A percentile compares a stretch with the other conserved stretches of the same genome.
Evolutionary conservation across 495 filamentous ascomycete species (phyloP).

Genomic region (Tuber magnatum): DNA sequence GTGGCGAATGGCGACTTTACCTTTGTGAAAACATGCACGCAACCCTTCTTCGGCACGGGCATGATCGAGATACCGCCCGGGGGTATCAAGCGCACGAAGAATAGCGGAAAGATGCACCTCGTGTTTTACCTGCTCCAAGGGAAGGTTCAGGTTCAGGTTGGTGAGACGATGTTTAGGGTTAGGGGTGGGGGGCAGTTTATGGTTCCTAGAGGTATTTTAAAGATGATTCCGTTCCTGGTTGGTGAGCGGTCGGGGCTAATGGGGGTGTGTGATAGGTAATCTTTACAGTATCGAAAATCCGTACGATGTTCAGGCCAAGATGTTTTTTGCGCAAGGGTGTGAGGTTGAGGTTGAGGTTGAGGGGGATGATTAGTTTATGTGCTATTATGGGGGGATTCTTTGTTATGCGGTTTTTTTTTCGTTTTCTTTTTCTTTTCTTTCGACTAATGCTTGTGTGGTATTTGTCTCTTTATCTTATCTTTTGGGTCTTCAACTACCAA

Average conservation of each 20-base stretch:
- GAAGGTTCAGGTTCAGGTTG: constrained; percentile 65
- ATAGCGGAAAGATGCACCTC: constrained; percentile 88
- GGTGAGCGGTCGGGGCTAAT: neutral
- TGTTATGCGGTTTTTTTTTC: neutral
- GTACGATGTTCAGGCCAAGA: constrained; percentile 55
- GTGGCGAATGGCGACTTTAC: constrained; percentile 69
- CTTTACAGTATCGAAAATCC: constrained; percentile 76
- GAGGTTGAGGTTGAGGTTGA: constrained; percentile 46
- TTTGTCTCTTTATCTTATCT: neutral
- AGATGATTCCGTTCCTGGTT: neutral
- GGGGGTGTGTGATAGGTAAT: constrained; percentile 53
- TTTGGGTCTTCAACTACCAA: neutral
- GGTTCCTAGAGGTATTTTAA: constrained; percentile 77
- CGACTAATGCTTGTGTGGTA: neutral
- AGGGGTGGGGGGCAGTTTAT: constrained; percentile 83
- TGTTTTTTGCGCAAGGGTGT: constrained; percentile 83
- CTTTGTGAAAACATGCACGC: constrained; percentile 77
- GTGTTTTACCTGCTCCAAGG: constrained; percentile 82
- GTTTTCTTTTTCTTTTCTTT: neutral
- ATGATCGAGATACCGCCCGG: constrained; percentile 80
- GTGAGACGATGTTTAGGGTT: constrained; percentile 74
- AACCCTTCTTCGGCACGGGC: constrained; percentile 78
- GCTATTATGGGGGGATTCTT: neutral
- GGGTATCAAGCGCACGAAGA: constrained; percentile 77
- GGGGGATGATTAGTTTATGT: constrained; percentile 8